These are phyloP conservation scores for Leishmania tarentolae DNA, from an alignment of 208 protist genomes.

Conservation along the genomic window DNA sequence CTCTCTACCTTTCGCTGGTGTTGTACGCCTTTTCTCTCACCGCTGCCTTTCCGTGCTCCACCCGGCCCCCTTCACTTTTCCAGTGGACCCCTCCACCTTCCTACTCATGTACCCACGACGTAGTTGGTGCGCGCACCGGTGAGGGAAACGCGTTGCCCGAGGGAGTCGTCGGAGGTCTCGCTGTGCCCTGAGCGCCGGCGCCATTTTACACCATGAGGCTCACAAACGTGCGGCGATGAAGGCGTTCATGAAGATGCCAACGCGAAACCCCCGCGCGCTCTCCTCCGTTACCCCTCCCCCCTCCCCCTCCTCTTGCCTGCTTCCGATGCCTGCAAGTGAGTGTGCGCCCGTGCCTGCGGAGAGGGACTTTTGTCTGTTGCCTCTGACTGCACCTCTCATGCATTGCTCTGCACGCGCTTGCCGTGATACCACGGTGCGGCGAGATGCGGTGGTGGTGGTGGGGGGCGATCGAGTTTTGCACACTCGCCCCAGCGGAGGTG, in stretches of 20 bases:
- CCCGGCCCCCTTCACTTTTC: neutral
- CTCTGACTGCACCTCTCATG: neutral
- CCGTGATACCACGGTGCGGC: too few relatives aligned
- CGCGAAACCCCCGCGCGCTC: too few relatives aligned
- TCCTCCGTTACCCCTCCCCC: neutral
- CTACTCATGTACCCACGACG: neutral
- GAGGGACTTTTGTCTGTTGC: neutral
- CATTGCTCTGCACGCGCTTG: too few relatives aligned
- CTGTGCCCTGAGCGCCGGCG: neutral
- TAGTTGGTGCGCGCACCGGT: neutral
- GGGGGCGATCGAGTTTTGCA: neutral
- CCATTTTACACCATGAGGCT: neutral
- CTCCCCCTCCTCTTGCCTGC: neutral
- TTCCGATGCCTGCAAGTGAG: neutral
- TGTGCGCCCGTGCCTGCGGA: neutral
- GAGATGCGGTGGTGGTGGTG: too few relatives aligned
- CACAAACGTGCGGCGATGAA: neutral
- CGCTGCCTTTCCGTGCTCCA: neutral
- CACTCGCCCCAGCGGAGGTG: neutral
- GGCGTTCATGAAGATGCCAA: too few relatives aligned
- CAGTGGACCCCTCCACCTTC: too few relatives aligned
- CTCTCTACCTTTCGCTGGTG: neutral
- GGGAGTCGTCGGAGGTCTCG: neutral
- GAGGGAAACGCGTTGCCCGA: neutral
- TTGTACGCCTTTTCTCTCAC: neutral